Conservation (phyloP, 805 yeast species). For the Candida piceae region DNA sequence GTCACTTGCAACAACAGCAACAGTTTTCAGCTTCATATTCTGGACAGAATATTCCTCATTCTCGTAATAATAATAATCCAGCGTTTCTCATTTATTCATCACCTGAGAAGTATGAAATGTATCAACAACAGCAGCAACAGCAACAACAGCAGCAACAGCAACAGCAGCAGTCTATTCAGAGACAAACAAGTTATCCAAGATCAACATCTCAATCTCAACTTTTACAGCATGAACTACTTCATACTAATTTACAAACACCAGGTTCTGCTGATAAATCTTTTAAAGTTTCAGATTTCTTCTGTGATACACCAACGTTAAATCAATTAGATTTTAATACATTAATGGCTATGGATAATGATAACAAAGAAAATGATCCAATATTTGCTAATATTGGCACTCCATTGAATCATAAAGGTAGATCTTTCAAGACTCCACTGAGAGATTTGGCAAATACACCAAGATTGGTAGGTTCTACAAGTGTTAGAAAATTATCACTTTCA, state of each 20-base stretch:
- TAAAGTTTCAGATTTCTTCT: constrained; percentile 17
- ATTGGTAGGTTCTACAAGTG: constrained; percentile 14
- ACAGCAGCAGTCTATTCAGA: constrained; percentile 1
- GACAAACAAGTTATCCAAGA: background rate
- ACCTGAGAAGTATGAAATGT: no score
- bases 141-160: constrained; percentile 2
- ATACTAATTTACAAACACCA: constrained; percentile 14
- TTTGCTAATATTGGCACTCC: constrained; percentile 19
- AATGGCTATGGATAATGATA: constrained; percentile 14
- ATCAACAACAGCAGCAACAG: constrained; percentile 1
- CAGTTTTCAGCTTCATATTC: no score
- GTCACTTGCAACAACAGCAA: constrained; percentile 3
- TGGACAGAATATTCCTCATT: no score
- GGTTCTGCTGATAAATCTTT: constrained; percentile 18
- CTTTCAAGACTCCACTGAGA: constrained; percentile 19
- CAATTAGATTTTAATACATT: constrained; percentile 16
- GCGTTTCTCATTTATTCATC: no score
- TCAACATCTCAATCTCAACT: background rate
- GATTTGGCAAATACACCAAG: constrained; percentile 6
- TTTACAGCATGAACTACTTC: background rate
- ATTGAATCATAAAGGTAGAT: constrained; percentile 7
- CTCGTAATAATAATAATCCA: no score
- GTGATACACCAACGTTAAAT: constrained; percentile 20
- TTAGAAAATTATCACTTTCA: constrained; percentile 12
- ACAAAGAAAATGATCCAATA: constrained; percentile 21